These are phyloP conservation scores for Leishmania tropica DNA, from an alignment of 208 protist genomes.

Conservation along the genomic window DNA sequence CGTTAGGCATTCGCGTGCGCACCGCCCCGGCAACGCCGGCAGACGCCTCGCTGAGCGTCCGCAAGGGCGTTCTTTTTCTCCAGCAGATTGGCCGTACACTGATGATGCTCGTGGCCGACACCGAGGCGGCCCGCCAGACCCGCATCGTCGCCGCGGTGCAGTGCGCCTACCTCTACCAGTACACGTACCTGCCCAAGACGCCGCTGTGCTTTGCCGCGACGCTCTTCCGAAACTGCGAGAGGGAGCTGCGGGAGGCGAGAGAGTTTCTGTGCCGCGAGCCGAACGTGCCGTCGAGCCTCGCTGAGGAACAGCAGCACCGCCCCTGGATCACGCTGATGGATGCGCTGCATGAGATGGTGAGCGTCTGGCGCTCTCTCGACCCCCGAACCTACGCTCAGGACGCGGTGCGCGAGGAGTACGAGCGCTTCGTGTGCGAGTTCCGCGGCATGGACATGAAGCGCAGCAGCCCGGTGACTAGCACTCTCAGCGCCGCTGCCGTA, in stretches of 20 bases:
- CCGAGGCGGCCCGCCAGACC: constrained; percentile 41
- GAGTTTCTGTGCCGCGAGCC: constrained; percentile 37
- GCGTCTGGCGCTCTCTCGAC: constrained; percentile 52
- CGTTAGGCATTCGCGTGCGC: constrained; percentile 47
- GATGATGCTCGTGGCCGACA: constrained; percentile 63
- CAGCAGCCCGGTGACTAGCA: not conserved
- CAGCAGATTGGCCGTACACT: constrained; percentile 49
- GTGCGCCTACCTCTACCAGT: constrained; percentile 79
- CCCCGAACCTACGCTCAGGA: constrained; percentile 33
- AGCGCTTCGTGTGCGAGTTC: constrained; percentile 37
- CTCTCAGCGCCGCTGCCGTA: not conserved
- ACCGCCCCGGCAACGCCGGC: constrained; percentile 7
- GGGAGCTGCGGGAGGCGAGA: constrained; percentile 37
- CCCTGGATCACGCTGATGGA: constrained; percentile 76
- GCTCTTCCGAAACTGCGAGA: constrained; percentile 35
- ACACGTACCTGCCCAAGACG: constrained; percentile 65
- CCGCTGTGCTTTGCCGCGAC: constrained; percentile 59
- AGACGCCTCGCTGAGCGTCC: constrained; percentile 12
- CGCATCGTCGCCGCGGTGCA: constrained; percentile 67
- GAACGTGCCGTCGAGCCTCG: constrained; percentile 34
- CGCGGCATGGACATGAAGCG: not conserved
- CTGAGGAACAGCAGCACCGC: constrained; percentile 47
- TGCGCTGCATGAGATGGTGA: constrained; percentile 68
- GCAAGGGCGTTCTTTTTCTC: constrained; percentile 41
- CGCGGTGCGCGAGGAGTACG: constrained; percentile 34